Base-by-base conservation (phyloP, 306 rosid species). In the Prunus dulcis region DNA sequence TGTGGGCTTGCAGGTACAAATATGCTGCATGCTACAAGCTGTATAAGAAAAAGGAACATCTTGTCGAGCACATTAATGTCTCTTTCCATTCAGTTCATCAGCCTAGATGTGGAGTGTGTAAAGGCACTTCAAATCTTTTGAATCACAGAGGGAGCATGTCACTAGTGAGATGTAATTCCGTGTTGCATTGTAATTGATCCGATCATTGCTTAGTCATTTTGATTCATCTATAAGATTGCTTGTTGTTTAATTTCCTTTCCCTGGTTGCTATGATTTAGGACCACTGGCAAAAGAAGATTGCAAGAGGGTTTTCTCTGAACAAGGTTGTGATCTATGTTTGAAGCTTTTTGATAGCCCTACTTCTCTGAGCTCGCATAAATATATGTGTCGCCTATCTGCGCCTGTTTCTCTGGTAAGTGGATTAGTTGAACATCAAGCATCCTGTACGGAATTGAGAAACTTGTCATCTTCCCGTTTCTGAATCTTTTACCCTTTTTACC, bases 81-180 rank as follows among this genome's bases (percentile, higher is more conserved):
- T 82, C 97, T 0, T 70, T 82, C 70, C 98, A 89, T 80, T 89
- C 95, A 5, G 75, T 71, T 20, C 98, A 93, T 89, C 88, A 93
- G 69, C 98, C 98, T 53, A 82, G 71, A 76, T 93, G 97, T 50
- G 81, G 74, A 81, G 86, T 88, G 46, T 91, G 98, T 77, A 74
- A 65, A 93, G 89, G 88, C 92, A 87, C 74, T 93, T 90, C 88
- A 91, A 84, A 76, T 86, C 91, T 28, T 89, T 93, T 75, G 97
- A 93, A 84, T 93, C 98, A n/a, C 73, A 89, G 55, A 85, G 95
- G 82, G 97, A 93, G 52, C 95, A 91, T 87, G 78, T 93, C 58
- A 76, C 45, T 4, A 97, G 97, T 91, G 80, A 67, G 87, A 69
- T 60, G 15, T 67, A 23, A 30, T 62, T 75, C 34, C 72, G 58